Base-by-base conservation (phyloP, 225 moss, liverwort and hornwort genomes). In the Physcomitrellopsis africana region DNA sequence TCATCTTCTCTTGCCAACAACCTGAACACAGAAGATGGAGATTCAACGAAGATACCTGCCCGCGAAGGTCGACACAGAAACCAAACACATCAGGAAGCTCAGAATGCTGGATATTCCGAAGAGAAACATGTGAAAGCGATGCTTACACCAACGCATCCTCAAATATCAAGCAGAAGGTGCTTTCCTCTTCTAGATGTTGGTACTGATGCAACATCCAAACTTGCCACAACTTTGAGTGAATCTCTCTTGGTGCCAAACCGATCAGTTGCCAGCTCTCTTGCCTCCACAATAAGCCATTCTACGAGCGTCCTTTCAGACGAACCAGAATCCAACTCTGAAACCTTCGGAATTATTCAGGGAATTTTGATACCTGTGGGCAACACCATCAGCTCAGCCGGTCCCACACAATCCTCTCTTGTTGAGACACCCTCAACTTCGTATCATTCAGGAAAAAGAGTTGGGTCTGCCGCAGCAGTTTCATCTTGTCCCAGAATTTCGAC, bases 401-500 rank as follows among this genome's bases (percentile, higher is more conserved):
- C 44, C 46, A 65, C 48, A 60, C 57, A 79, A 66, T 32, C 49
- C 42, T 62, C 78, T 57, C 54, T 79, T 61, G 58, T 32, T 29
- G 69, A 69, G 56, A 27, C 75, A 53, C 58, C 84, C 7, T 45
- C 65, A 47, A 26, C 62, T 17, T 65, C 82, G 43, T 61, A 72
- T 79, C 52, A 72, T 68, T 65, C 78, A 56, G 75, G 75, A 45
- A 74, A 70, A 27, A 81, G 81, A 73, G 58, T 76, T 58, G 52
- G 51, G 37, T 44, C 72, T 76, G 67, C 73, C 62, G 65, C 62
- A 24, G 32, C 69, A 73, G 51, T 57, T 79, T 65, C 78, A 20
- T 65, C 83, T 56, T 42, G 57, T 72, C 49, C 70, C 41, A 73
- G 72, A 63, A 65, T 48, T 24, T 67, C 74, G 67, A 63, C 67